These are phyloP conservation scores for Acephala macrosclerotiorum DNA, from an alignment of 2,329 filamentous ascomycete genomes.

Conservation along the genomic window DNA sequence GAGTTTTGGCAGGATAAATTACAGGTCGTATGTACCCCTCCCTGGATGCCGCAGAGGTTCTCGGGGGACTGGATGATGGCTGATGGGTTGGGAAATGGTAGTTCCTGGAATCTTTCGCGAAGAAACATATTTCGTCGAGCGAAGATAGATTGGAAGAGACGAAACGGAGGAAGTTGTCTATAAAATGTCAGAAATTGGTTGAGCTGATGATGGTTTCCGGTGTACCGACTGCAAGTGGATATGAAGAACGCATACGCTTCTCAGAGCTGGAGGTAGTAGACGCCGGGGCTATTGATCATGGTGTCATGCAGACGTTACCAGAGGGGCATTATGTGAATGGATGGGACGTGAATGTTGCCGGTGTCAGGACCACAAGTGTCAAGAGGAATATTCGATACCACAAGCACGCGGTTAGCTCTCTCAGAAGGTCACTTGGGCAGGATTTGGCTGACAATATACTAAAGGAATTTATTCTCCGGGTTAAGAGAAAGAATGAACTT, in stretches of 20 bases:
- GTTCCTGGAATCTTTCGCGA: constrained; percentile 97
- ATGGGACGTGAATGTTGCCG: constrained; percentile 96
- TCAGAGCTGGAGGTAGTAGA: constrained; percentile 97
- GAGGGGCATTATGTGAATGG: constrained; percentile 93
- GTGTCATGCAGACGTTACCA: constrained; percentile 84
- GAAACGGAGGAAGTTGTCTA: constrained; percentile 88
- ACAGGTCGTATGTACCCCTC: constrained; percentile 74
- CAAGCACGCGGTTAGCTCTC: constrained; percentile 78
- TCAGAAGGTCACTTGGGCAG: background rate
- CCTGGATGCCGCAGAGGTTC: too few species aligned
- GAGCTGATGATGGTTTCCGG: constrained; percentile 99
- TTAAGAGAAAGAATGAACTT: constrained; percentile 77
- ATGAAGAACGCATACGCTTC: constrained; percentile 96
- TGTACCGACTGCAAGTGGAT: constrained; percentile 92
- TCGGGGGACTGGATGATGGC: background rate
- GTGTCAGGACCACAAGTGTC: constrained; percentile 79
- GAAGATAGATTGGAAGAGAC: constrained; percentile 97
- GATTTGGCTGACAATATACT: constrained; percentile 14
- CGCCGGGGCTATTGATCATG: constrained; percentile 88
- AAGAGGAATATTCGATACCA: constrained; percentile 91
- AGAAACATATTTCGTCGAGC: constrained; percentile 95
- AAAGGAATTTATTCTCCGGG: constrained; percentile 87
- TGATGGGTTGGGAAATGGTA: constrained; percentile 47
- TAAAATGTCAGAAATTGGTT: constrained; percentile 93
- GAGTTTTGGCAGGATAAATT: constrained; percentile 99